Percentiles rank a stretch among this genome's conserved stretches.
Conservation (phyloP, 2,329 filamentous ascomycete genomes). For the Cladorrhinum sp. region DNA sequence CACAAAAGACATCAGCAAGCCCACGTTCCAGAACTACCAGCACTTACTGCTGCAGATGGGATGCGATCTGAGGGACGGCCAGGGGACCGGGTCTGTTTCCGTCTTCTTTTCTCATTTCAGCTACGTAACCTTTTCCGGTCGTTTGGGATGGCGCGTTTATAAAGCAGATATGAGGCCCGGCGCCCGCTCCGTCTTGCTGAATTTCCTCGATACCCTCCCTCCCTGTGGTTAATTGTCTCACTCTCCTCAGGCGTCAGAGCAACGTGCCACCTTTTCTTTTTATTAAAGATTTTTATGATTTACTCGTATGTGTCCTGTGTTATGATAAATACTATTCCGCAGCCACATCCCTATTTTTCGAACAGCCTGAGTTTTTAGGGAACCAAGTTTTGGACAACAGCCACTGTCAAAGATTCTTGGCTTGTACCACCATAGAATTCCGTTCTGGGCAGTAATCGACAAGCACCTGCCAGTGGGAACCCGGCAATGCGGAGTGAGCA, state of each 20-base stretch:
- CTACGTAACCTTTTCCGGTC: neutral
- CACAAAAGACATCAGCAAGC: neutral
- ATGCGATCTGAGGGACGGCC: neutral
- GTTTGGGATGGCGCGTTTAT: neutral
- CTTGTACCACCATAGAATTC: neutral
- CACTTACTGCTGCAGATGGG: neutral
- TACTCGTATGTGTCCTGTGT: neutral
- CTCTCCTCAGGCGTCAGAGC: neutral
- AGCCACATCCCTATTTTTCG: neutral
- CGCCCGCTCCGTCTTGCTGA: neutral
- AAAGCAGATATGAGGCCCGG: neutral
- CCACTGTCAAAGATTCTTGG: neutral
- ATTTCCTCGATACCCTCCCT: neutral
- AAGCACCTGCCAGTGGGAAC: neutral
- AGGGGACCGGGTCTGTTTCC: neutral
- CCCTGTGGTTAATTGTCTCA: neutral
- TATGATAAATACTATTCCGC: neutral
- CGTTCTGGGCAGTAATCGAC: neutral
- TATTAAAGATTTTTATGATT: neutral
- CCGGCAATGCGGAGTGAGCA: neutral
- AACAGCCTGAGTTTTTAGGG: neutral
- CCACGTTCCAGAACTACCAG: neutral
- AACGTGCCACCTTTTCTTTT: neutral
- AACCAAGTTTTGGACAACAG: neutral
- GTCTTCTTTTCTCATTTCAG: neutral